phyloP scores from a whole-genome alignment of 2,329 filamentous ascomycete genomes.

The Lecanosticta acicola region DNA sequence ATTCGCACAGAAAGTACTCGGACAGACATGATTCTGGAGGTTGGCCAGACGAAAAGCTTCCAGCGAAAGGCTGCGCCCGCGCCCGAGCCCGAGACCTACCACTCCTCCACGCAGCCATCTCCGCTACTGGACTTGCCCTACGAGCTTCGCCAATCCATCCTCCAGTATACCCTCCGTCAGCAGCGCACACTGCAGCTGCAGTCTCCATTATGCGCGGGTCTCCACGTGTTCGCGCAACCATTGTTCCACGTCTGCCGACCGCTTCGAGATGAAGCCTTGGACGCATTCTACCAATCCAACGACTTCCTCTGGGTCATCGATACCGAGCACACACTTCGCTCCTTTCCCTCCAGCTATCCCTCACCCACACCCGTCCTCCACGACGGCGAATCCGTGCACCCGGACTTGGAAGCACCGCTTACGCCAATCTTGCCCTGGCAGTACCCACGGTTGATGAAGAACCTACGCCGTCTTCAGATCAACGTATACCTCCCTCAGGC shows the following conservation, averaged over 20 bases:
- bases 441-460: conserved; percentile 15
- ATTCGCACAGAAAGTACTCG: too few relatives aligned
- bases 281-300: conserved; percentile 22
- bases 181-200: conserved; percentile 20
- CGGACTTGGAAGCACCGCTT: conserved; percentile 1
- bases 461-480: conserved; percentile 17
- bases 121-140: conserved; percentile 14
- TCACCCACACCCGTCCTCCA: background rate
- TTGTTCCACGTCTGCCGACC: conserved; percentile 15
- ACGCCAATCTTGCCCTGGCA: conserved; percentile 19
- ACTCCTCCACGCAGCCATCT: background rate
- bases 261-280: conserved; percentile 17
- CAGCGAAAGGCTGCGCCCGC: too few relatives aligned
- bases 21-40: background rate
- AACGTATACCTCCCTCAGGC: conserved; percentile 19
- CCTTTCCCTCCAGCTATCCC: conserved; percentile 10
- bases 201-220: conserved; percentile 20
- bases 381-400: background rate
- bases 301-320: conserved; percentile 23
- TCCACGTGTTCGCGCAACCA: conserved; percentile 15
- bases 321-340: conserved; percentile 10
- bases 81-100: background rate
- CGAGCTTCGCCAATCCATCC: conserved; percentile 19
- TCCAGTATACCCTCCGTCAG: conserved; percentile 13
- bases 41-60: background rate